Percentiles rank a stretch among this genome's conserved stretches.
Evolutionary conservation across 2,329 filamentous ascomycete genomes (phyloP).

Genomic region (Orbilia blumenaviensis): DNA sequence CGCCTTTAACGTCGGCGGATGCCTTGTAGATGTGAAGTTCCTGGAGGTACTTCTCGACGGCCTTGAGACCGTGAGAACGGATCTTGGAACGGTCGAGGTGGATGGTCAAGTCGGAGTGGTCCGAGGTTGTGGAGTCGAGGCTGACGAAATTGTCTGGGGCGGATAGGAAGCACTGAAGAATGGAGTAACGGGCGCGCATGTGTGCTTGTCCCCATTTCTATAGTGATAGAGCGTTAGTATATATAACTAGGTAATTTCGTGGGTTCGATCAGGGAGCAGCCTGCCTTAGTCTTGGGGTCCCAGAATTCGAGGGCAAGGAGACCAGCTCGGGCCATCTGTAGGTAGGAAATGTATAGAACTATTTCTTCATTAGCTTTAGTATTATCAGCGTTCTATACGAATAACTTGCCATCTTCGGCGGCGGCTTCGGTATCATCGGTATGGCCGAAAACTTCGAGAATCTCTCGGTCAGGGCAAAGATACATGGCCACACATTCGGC

Average conservation of each 20-base stretch:
- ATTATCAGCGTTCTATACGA: background rate
- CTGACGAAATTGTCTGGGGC: slow-evolving; percentile 66
- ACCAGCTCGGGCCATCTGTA: slow-evolving; percentile 94
- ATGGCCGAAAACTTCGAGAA: slow-evolving; percentile 63
- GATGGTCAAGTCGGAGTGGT: slow-evolving; percentile 65
- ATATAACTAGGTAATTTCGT: background rate
- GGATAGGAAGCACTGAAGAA: slow-evolving; percentile 69
- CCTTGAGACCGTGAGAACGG: slow-evolving; percentile 67
- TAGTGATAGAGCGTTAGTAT: background rate
- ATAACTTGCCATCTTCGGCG: slow-evolving; percentile 61
- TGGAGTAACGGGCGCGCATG: slow-evolving; percentile 70
- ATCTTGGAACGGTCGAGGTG: slow-evolving; percentile 70
- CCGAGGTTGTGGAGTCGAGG: slow-evolving; percentile 64
- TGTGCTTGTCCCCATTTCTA: slow-evolving; percentile 65
- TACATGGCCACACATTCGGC: slow-evolving; percentile 63
- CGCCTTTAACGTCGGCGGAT: slow-evolving; percentile 68
- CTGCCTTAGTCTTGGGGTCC: slow-evolving; percentile 61
- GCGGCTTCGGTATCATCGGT: slow-evolving; percentile 60
- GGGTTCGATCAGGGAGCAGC: background rate
- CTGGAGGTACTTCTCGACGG: slow-evolving; percentile 69
- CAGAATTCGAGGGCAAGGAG: slow-evolving; percentile 89
- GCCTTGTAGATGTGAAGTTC: slow-evolving; percentile 71
- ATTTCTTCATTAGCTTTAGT: background rate
- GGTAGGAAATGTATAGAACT: slow-evolving; percentile 85
- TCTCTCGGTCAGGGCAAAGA: slow-evolving; percentile 63